Percentiles rank a stretch among this genome's conserved stretches.
Evolutionary conservation across 768 basidiomycete species (phyloP).

Genomic region (Leccinum uliginosum): DNA sequence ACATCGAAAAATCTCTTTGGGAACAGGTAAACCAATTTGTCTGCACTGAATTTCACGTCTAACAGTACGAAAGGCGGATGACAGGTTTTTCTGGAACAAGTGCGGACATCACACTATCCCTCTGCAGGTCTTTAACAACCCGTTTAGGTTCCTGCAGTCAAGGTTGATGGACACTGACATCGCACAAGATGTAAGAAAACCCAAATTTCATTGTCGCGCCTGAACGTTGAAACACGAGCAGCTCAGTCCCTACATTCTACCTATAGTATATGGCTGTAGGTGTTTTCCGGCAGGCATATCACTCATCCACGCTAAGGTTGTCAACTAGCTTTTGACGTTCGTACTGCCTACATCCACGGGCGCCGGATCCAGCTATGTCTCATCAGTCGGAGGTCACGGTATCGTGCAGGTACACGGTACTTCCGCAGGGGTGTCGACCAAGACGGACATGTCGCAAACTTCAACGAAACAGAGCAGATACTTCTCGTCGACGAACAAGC

Average conservation of each 20-base stretch:
- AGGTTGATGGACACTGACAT: constrained; percentile 56
- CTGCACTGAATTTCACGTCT: constrained; percentile 1
- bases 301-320: constrained; percentile 1
- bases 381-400: constrained; percentile 90
- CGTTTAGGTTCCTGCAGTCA: constrained; percentile 47
- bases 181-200: constrained; percentile 58
- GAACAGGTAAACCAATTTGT: constrained; percentile 54
- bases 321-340: constrained; percentile 76
- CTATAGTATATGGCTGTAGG: constrained; percentile 92
- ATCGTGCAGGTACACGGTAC: constrained; percentile 94
- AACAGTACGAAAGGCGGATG: constrained; percentile 66
- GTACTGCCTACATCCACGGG: constrained; percentile 68
- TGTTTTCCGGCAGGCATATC: constrained; percentile 19
- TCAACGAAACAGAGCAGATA: constrained; percentile 97
- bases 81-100: constrained; percentile 99
- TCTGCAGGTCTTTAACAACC: constrained; percentile 3
- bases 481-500: constrained; percentile 66
- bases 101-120: not conserved
- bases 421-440: constrained; percentile 91
- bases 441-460: constrained; percentile 90
- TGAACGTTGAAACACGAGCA: constrained; percentile 31
- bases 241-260: constrained; percentile 87
- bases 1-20: constrained; percentile 61
- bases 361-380: constrained; percentile 79
- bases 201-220: not conserved